Conservation (phyloP, 352 stramenopile genomes). For the Halophytophthora polymorphica region DNA sequence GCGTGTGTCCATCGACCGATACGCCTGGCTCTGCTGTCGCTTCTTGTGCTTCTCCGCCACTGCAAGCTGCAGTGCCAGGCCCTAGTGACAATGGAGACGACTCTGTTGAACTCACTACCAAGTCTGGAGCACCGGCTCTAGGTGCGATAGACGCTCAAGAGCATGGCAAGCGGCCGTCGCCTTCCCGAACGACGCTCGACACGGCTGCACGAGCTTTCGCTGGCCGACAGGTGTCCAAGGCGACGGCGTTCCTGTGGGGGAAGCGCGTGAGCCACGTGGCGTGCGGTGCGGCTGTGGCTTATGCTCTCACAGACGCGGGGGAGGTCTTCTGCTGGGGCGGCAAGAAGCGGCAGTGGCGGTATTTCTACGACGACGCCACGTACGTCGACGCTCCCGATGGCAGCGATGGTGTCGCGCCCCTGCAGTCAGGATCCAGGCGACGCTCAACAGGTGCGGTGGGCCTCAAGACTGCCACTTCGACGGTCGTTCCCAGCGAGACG, state of each 20-base stretch:
- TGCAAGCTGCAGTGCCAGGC: too few species aligned
- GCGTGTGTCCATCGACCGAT: slow-evolving; percentile 29
- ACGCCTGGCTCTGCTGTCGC: not conserved
- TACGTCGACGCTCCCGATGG: not conserved
- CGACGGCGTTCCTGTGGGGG: slow-evolving; percentile 72
- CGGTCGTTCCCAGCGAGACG: too few species aligned
- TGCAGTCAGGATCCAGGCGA: not conserved
- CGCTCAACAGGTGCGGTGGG: too few species aligned
- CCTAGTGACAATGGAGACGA: not conserved
- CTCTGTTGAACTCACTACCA: not conserved
- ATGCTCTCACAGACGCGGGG: slow-evolving; percentile 64
- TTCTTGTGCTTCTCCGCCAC: not conserved
- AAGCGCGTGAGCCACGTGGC: slow-evolving; percentile 57
- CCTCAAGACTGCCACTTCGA: too few species aligned
- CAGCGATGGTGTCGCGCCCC: too few species aligned
- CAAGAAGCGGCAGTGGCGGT: slow-evolving; percentile 61
- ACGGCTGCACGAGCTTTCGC: slow-evolving; percentile 47
- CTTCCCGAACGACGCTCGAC: slow-evolving; percentile 34
- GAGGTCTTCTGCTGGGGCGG: slow-evolving; percentile 80
- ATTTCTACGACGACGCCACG: slow-evolving; percentile 61
- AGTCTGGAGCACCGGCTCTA: not conserved
- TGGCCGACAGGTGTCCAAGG: slow-evolving; percentile 49
- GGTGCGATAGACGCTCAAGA: not conserved
- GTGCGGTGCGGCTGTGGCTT: slow-evolving; percentile 45
- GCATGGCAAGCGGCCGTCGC: slow-evolving; percentile 14